phyloP scores from a whole-genome alignment of 495 filamentous ascomycete genomes.

The Penicillium diatomitis region DNA sequence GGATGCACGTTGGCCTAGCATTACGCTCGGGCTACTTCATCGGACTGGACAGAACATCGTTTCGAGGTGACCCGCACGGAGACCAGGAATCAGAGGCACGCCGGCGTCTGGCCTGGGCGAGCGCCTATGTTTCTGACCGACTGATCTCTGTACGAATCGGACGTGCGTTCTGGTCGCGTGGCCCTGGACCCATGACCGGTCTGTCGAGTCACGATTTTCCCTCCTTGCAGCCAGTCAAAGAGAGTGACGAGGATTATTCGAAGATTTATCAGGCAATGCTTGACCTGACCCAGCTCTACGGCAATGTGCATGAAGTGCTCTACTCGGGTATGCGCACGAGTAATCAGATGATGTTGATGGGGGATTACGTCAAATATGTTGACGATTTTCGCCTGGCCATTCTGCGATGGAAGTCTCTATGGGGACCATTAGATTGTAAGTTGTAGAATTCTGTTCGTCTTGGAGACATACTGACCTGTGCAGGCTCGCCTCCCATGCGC shows the following conservation, averaged over 20 bases:
- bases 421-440: conserved; percentile 50
- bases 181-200: conserved; percentile 53
- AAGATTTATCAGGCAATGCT: conserved; percentile 54
- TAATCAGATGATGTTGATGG: conserved; percentile 55
- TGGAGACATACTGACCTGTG: conserved; percentile 7
- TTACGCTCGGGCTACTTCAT: conserved; percentile 56
- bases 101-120: conserved; percentile 52
- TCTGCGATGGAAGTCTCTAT: conserved; percentile 52
- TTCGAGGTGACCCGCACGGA: conserved; percentile 38
- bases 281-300: conserved; percentile 57
- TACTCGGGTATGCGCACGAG: conserved; percentile 57
- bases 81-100: conserved; percentile 45
- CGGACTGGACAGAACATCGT: conserved; percentile 48
- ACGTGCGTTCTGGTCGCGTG: conserved; percentile 56
- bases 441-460: neutral
- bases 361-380: conserved; percentile 58
- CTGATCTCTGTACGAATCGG: conserved; percentile 56
- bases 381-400: conserved; percentile 57
- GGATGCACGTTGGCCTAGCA: conserved; percentile 61
- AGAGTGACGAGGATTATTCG: conserved; percentile 51
- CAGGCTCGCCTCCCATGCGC: conserved; percentile 48
- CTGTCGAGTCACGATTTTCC: conserved; percentile 53
- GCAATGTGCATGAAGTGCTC: conserved; percentile 57
- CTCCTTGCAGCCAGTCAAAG: conserved; percentile 41
- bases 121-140: conserved; percentile 56